A percentile compares a stretch with the other conserved stretches of the same genome.
Conservation (phyloP, 495 filamentous ascomycete species). For the Niebla homalea region DNA sequence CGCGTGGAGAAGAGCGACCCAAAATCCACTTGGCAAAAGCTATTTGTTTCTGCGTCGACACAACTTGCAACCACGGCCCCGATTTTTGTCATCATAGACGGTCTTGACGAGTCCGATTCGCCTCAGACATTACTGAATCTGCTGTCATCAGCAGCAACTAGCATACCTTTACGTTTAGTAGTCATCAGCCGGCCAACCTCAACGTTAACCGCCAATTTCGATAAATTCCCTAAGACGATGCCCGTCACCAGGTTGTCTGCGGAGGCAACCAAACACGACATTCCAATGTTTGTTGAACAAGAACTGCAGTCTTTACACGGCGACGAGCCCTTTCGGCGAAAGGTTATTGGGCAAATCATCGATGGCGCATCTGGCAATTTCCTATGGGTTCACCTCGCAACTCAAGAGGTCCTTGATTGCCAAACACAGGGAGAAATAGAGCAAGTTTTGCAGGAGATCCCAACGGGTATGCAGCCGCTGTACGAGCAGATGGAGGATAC, state of each 20-base stretch:
- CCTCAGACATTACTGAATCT: slow-evolving; percentile 13
- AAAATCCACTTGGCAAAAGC: slow-evolving; percentile 24
- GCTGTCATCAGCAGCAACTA: slow-evolving; percentile 7
- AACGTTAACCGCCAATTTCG: slow-evolving; percentile 7
- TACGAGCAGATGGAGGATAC: slow-evolving; percentile 20
- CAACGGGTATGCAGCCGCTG: slow-evolving; percentile 22
- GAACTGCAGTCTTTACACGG: slow-evolving; percentile 11
- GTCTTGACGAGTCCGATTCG: slow-evolving; percentile 25
- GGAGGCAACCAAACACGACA: slow-evolving; percentile 9
- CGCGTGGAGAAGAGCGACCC: slow-evolving; percentile 15
- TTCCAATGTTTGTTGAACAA: slow-evolving; percentile 12
- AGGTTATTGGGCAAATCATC: slow-evolving; percentile 18
- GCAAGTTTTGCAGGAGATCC: slow-evolving; percentile 21
- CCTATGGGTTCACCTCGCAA: slow-evolving; percentile 25
- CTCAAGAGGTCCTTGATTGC: slow-evolving; percentile 18
- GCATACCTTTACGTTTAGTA: slow-evolving; percentile 20
- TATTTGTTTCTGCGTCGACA: slow-evolving; percentile 20
- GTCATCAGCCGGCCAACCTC: slow-evolving; percentile 20
- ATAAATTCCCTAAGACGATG: slow-evolving; percentile 7
- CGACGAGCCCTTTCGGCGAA: slow-evolving; percentile 4
- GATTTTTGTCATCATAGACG: slow-evolving; percentile 30
- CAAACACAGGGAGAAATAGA: slow-evolving; percentile 19
- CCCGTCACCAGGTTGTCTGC: not conserved
- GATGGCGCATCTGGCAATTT: slow-evolving; percentile 23
- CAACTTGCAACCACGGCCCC: slow-evolving; percentile 2